Evolutionary conservation across 1,139 yeast species (phyloP).

Genomic region (Yamadazyma trypodendri): DNA sequence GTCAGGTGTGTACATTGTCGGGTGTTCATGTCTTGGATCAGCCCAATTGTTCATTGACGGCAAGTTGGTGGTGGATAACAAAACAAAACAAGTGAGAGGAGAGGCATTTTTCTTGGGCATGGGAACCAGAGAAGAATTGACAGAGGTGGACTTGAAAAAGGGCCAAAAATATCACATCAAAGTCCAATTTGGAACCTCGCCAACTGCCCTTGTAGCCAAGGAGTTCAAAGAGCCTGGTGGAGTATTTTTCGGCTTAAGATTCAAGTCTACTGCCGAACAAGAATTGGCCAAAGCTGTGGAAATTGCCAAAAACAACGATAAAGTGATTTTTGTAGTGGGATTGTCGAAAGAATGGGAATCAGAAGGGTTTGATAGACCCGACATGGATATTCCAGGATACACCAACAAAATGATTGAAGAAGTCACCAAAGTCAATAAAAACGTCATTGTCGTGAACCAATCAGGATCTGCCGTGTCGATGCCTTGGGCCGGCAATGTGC

Average conservation of each 20-base stretch:
- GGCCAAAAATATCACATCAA: constrained; percentile 44
- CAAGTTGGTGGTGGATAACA: constrained; percentile 55
- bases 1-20: constrained; percentile 50
- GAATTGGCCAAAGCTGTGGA: constrained; percentile 28
- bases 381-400: constrained; percentile 44
- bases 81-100: constrained; percentile 50
- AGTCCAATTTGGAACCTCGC: constrained; percentile 53
- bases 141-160: constrained; percentile 32
- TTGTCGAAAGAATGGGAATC: constrained; percentile 38
- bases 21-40: constrained; percentile 52
- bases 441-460: constrained; percentile 56
- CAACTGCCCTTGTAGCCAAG: constrained; percentile 29
- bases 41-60: constrained; percentile 53
- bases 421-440: constrained; percentile 47
- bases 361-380: constrained; percentile 36
- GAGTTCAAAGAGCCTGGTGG: constrained; percentile 31
- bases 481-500: constrained; percentile 53
- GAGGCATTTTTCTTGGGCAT: constrained; percentile 45
- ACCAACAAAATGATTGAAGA: constrained; percentile 47
- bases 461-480: constrained; percentile 63
- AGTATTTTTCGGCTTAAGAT: constrained; percentile 28
- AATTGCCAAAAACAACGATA: constrained; percentile 31
- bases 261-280: constrained; percentile 21
- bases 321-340: constrained; percentile 44
- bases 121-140: constrained; percentile 51